Evolutionary conservation across 1,284 basidiomycete genomes (phyloP).

Genomic region (Trametes versicolor): DNA sequence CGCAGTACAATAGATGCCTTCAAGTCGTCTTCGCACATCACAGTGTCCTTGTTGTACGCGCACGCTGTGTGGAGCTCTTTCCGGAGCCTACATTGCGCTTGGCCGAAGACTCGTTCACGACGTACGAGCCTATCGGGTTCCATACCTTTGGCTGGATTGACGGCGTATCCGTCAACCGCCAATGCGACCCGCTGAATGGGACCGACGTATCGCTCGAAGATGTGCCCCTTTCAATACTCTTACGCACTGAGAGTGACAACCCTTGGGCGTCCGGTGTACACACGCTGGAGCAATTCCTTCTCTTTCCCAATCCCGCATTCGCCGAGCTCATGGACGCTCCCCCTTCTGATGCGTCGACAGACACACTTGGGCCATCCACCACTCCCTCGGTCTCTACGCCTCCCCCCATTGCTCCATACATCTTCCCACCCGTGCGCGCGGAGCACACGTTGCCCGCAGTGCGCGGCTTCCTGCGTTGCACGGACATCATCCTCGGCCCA

Average conservation of each 20-base stretch:
- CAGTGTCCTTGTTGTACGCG: slow-evolving; percentile 63
- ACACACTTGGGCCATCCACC: not conserved
- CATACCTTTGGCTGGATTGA: slow-evolving; percentile 74
- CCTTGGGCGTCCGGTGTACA: slow-evolving; percentile 64
- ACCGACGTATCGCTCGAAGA: not conserved
- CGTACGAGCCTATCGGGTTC: slow-evolving; percentile 50
- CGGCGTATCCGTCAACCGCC: slow-evolving; percentile 48
- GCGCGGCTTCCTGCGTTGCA: slow-evolving; percentile 61
- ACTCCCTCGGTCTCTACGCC: not conserved
- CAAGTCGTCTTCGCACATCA: slow-evolving; percentile 59
- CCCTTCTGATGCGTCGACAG: too few species aligned
- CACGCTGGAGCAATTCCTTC: slow-evolving; percentile 56
- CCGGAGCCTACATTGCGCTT: slow-evolving; percentile 49
- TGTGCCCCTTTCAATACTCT: slow-evolving; percentile 56
- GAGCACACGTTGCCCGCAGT: slow-evolving; percentile 48
- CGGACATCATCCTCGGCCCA: slow-evolving; percentile 58
- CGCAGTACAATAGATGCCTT: slow-evolving; percentile 55
- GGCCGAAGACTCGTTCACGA: slow-evolving; percentile 27
- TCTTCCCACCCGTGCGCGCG: slow-evolving; percentile 53
- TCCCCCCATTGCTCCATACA: slow-evolving; percentile 42
- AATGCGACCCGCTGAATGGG: slow-evolving; percentile 15
- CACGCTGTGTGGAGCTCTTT: slow-evolving; percentile 66
- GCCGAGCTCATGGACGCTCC: not conserved
- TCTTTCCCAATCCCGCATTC: slow-evolving; percentile 49
- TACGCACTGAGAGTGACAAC: slow-evolving; percentile 64